These are phyloP conservation scores for Discostella stelligera DNA, from an alignment of 352 stramenopile species.

Conservation along the genomic window DNA sequence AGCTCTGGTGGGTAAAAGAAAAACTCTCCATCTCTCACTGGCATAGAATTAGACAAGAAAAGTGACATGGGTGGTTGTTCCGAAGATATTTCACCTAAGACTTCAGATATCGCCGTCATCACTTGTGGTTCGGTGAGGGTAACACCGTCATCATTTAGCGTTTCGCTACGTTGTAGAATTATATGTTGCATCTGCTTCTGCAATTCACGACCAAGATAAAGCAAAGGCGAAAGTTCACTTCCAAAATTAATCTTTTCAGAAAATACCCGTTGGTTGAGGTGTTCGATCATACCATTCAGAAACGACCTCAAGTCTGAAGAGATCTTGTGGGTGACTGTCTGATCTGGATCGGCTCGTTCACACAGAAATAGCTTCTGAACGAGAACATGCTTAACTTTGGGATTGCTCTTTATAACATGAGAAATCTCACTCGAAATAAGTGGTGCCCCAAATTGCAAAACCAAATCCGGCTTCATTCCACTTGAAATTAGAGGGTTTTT, in stretches of 20 bases:
- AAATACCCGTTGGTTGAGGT: slow-evolving; percentile 25
- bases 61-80: slow-evolving; percentile 52
- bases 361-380: slow-evolving; percentile 62
- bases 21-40: slow-evolving; percentile 77
- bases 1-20: slow-evolving; percentile 70
- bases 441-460: slow-evolving; percentile 76
- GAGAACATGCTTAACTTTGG: slow-evolving; percentile 57
- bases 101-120: slow-evolving; percentile 59
- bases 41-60: slow-evolving; percentile 83
- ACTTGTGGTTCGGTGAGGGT: slow-evolving; percentile 76
- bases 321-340: slow-evolving; percentile 70
- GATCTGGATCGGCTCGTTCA: slow-evolving; percentile 68
- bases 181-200: slow-evolving; percentile 62
- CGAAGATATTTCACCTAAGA: slow-evolving; percentile 37
- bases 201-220: slow-evolving; percentile 61
- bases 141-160: not conserved
- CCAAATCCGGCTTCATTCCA: slow-evolving; percentile 69
- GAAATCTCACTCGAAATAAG: slow-evolving; percentile 74
- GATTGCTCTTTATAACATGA: slow-evolving; percentile 54
- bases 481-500: slow-evolving; percentile 60
- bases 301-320: slow-evolving; percentile 59
- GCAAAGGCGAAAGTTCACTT: slow-evolving; percentile 66
- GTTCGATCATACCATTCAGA: slow-evolving; percentile 39
- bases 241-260: slow-evolving; percentile 15
- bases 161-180: slow-evolving; percentile 42